Conservation (phyloP, 805 yeast species). For the Maudiozyma serrabonitensis region DNA sequence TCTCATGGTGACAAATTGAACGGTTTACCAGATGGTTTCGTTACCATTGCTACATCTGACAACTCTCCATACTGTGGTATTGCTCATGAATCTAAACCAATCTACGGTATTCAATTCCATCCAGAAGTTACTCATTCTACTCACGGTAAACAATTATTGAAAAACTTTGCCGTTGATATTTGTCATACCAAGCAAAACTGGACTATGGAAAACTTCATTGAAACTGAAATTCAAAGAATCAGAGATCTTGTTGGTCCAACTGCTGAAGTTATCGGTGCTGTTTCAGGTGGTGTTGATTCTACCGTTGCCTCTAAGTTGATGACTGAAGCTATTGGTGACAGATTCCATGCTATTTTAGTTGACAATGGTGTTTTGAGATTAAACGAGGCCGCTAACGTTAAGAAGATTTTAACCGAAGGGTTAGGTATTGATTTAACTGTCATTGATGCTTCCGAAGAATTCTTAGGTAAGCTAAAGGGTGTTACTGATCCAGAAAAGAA, state of each 20-base stretch:
- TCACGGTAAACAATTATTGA: conserved; percentile 77
- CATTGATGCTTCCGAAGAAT: conserved; percentile 87
- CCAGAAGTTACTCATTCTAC: conserved; percentile 97
- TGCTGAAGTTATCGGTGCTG: conserved; percentile 99
- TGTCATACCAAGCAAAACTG: conserved; percentile 85
- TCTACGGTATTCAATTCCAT: conserved; percentile 96
- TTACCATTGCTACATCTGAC: conserved; percentile 79
- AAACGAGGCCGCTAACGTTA: conserved; percentile 83
- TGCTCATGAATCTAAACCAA: conserved; percentile 58
- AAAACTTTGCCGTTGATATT: conserved; percentile 86
- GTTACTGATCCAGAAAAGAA: conserved; percentile 98
- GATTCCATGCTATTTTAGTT: conserved; percentile 96
- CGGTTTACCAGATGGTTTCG: conserved; percentile 82
- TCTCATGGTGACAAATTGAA: conserved; percentile 95
- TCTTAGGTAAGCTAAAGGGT: conserved; percentile 77
- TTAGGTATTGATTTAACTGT: conserved; percentile 91
- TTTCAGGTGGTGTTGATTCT: conserved; percentile 98
- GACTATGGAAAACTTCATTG: conserved; percentile 97
- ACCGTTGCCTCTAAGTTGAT: conserved; percentile 97
- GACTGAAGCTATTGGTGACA: conserved; percentile 96
- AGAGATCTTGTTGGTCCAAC: conserved; percentile 88
- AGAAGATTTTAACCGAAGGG: conserved; percentile 83
- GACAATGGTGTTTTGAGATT: conserved; percentile 97
- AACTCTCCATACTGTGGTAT: conserved; percentile 96
- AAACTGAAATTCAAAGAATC: conserved; percentile 90